Conservation (phyloP, 495 filamentous ascomycete species). For the Trichoderma orchidacearum region DNA sequence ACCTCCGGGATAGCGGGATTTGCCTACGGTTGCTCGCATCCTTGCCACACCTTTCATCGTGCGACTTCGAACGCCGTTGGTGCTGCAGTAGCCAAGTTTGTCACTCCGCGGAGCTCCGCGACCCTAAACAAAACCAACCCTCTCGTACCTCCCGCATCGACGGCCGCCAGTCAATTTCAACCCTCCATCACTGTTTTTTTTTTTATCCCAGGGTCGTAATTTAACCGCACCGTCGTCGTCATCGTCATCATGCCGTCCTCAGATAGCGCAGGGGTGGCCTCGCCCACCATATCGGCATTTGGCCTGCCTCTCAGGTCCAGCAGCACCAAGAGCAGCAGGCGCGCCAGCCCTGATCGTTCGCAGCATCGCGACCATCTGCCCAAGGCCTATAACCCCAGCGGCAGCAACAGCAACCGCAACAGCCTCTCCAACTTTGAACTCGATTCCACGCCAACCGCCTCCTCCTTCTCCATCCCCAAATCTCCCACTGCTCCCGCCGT, state of each 20-base stretch:
- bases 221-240: too few species aligned
- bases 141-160: too few species aligned
- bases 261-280: background rate
- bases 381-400: background rate
- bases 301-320: background rate
- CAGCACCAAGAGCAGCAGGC: background rate
- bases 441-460: background rate
- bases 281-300: background rate
- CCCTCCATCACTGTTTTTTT: too few species aligned
- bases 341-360: background rate
- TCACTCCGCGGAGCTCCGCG: too few species aligned
- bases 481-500: background rate
- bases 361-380: background rate
- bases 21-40: background rate
- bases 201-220: too few species aligned
- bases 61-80: too few species aligned
- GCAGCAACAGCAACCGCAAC: background rate
- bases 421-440: background rate
- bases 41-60: background rate
- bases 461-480: background rate
- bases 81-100: too few species aligned
- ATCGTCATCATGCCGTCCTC: background rate
- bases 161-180: too few species aligned
- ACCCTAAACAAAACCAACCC: too few species aligned
- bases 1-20: background rate